Evolutionary conservation across 129 eudicot genomes (phyloP).

Genomic region (Tanacetum coccineum): DNA sequence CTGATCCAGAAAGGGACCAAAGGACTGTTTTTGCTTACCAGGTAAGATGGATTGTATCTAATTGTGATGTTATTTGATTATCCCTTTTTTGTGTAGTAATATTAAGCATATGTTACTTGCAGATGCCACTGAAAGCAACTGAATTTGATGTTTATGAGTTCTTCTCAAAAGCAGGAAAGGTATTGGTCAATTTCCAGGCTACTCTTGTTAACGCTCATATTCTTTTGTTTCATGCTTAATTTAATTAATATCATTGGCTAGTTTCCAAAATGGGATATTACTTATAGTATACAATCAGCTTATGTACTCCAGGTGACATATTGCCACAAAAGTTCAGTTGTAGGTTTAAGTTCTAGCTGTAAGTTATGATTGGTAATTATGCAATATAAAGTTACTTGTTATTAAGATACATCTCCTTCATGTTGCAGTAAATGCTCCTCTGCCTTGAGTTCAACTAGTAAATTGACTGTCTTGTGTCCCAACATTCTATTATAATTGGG

Average conservation of each 20-base stretch:
- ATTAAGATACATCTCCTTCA: constrained; percentile 45
- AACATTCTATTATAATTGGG: constrained; percentile 24
- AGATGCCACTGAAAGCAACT: constrained; percentile 98
- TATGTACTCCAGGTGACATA: constrained; percentile 19
- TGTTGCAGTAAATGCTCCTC: constrained; percentile 41
- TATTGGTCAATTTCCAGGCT: constrained; percentile 23
- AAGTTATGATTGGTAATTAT: constrained; percentile 10
- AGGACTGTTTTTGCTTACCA: constrained; percentile 97
- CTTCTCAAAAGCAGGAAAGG: constrained; percentile 94
- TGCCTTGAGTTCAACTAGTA: constrained; percentile 30
- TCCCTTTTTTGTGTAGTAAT: not conserved
- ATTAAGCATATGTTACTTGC: constrained; percentile 17
- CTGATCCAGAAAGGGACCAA: constrained; percentile 99
- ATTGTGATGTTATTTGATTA: not conserved
- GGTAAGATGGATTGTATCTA: constrained; percentile 34
- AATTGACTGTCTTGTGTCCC: constrained; percentile 35
- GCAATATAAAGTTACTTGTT: constrained; percentile 30
- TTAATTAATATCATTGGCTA: constrained; percentile 5
- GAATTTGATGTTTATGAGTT: constrained; percentile 86
- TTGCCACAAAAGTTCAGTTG: not conserved
- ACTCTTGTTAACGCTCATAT: not conserved
- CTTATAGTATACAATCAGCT: constrained; percentile 17
- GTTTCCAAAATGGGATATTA: not conserved
- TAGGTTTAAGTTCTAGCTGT: constrained; percentile 5
- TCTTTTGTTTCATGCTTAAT: not conserved